These are phyloP conservation scores for Ganoderma lucidum DNA, from an alignment of 1,284 basidiomycete genomes.

Conservation along the genomic window DNA sequence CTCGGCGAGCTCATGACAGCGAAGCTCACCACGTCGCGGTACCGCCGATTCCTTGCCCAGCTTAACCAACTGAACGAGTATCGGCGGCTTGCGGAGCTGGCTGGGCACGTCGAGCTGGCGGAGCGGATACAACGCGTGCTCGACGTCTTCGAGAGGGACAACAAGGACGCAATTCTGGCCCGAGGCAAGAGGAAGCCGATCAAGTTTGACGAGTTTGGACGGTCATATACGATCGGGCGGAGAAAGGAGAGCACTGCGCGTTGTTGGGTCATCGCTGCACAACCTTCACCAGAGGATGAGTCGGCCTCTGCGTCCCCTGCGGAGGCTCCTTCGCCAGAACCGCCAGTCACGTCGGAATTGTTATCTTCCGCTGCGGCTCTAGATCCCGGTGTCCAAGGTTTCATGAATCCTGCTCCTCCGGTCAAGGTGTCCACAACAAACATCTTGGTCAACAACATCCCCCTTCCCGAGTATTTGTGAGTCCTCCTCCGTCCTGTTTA, in stretches of 20 bases:
- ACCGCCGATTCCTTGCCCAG: slow-evolving; percentile 70
- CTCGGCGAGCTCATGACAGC: slow-evolving; percentile 67
- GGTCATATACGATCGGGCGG: slow-evolving; percentile 85
- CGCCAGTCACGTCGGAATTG: slow-evolving; percentile 15
- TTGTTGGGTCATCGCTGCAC: slow-evolving; percentile 93
- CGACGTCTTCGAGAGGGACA: slow-evolving; percentile 67
- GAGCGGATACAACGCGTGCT: slow-evolving; percentile 62
- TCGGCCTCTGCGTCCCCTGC: slow-evolving; percentile 8
- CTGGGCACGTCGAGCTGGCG: slow-evolving; percentile 69
- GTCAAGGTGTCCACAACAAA: slow-evolving; percentile 41
- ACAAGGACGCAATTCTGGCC: slow-evolving; percentile 64
- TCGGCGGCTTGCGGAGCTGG: slow-evolving; percentile 70
- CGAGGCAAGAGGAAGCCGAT: slow-evolving; percentile 64
- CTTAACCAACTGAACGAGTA: slow-evolving; percentile 81
- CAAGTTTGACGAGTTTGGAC: slow-evolving; percentile 74
- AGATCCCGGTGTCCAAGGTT: slow-evolving; percentile 24
- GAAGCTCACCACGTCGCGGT: slow-evolving; percentile 76
- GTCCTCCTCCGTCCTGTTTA: slow-evolving; percentile 16
- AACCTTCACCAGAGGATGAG: slow-evolving; percentile 39
- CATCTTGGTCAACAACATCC: slow-evolving; percentile 86
- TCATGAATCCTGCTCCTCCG: slow-evolving; percentile 27
- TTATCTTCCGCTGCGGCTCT: slow-evolving; percentile 18
- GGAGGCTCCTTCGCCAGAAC: slow-evolving; percentile 12
- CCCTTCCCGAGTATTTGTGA: slow-evolving; percentile 81
- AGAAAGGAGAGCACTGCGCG: slow-evolving; percentile 89